Evolutionary conservation across 371 early-diverging fungal genomes (phyloP), one percentile per base, ranked within the genome.

Genomic region (Rhizopus microsporus): DNA sequence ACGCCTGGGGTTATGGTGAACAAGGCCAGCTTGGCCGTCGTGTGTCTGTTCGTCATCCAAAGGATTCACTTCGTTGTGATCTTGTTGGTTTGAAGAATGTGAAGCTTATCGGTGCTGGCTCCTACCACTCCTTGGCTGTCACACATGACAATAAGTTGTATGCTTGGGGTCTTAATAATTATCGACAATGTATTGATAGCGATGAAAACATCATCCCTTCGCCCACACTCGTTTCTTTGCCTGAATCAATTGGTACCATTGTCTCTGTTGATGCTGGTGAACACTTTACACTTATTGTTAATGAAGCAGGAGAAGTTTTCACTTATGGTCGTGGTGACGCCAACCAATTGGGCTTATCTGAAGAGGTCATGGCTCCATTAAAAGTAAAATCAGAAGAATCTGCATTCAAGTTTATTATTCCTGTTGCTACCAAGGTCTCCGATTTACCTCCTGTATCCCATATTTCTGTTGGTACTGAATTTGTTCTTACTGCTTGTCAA

Each of bases 161-260:
- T 66, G 82, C 87, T 6, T 96, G 95, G 91, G 99, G 99, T 32
- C 82, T 95, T 46, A 99, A 99, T 75, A 93, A 95, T 62, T 93
- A 87, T 67, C 90, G 91, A 51, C 99, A 99, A 72, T 97, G 84
- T 81, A 84, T 59, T 50, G 71, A 72, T 31, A 64, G 66, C 23
- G 79, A 85, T 44, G 43, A 54, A 7, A 17, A 9, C 30, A 47
- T 70, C 34, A 62, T 86, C 61, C 50, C 69, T 34, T 56, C 70
- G 44, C 83, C 91, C 29, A 77, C 81, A 1, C 34, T 65, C n/a
- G 75, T 90, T 7, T 66, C 68, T 5, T 77, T 82, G 0, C 72
- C 88, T 17, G 53, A 74, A 13, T 80, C 75, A 17, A 60, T 74
- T 29, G 61, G 61, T n/a, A 46, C 65, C 7, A 74, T 71, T 49